Evolutionary conservation across 2,329 filamentous ascomycete species (phyloP), one percentile per base, ranked within the genome.

Genomic region (Whalleya microplaca): DNA sequence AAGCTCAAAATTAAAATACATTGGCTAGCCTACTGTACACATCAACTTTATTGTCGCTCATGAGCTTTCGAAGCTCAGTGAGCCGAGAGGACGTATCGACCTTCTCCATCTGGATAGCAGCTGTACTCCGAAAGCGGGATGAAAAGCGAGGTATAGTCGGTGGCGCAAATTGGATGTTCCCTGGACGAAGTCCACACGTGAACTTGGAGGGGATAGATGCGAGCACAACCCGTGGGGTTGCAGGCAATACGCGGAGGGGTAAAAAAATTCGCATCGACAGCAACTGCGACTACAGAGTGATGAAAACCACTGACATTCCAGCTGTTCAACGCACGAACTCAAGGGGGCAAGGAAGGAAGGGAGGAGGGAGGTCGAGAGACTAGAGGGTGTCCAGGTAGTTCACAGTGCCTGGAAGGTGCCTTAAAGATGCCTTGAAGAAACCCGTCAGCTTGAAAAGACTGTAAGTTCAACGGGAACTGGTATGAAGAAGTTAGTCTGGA

Each of bases 31-130:
- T 87, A 97, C 94, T 89, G 79, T 99, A 99, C 58, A 98, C 83
- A 75, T 98, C 92, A 64, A 99, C 83, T 64, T 91, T 88, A 70
- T 89, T 83, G 75, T 93, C 83, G 76, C 85, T 87, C 95, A 99
- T 99, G 71, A 96, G 80, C 72, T 87, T 81, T 71, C 95, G 85
- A 69, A 99, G 83, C 75, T 85, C 83, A 62, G 85, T 76, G 63
- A 99, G 84, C 68, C 91, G 89, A 61, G 85, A 80, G 53, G 87
- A 86, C 37, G 93, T 97, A 75, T 95, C 81, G 64, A 96, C 87
- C 51, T 83, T 86, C 71, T 86, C 89, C 90, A 95, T 96, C 32
- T 76, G 71, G 69, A 72, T 62, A 61, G 65, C 57, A 67, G 53
- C 9, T 23, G 55, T 62, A 58, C 56, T 66, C 53, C 59, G 60